Base-by-base conservation (phyloP, 2,329 filamentous ascomycete genomes). In the Ramularia endophylla region DNA sequence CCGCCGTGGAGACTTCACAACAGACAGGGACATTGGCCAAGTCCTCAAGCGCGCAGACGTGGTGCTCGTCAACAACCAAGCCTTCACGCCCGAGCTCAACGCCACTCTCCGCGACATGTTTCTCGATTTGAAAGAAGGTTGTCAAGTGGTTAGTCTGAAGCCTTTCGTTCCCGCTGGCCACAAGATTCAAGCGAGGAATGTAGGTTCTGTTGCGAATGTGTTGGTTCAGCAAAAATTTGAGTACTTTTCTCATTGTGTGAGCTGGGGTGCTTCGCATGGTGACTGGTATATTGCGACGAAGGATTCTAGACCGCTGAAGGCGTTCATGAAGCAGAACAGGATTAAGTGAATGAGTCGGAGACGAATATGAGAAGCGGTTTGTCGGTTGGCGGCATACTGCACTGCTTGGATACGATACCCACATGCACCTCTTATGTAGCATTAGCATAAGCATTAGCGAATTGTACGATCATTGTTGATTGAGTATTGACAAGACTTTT, bases 51-150 rank as follows among this genome's bases (percentile, higher is more conserved):
- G 82, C 40, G 90, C 92, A 2, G 92, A 98, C 61, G 89, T 97
- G n/a, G 79, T 98, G 13, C 76, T 98, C 18, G 90, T 97, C 56
- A 98, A 98, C 71, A 98, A 98, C 67, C 89, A 97, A 66, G 92
- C 88, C 2, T 98, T 98, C 65, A 89, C 83, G 5, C 83, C 89
- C 11, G 75, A 83, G 54, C 77, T 95, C 41, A 98, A 97, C 65
- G 83, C 87, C 58, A 78, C 80, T 47, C 72, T 98, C 33, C 79
- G 90, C 52, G 80, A 87, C 55, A 87, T 94, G 70, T 97, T 98
- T 58, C 70, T 98, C 46, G 92, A 98, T 58, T 71, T 97, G 48
- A 97, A 95, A 66, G 76, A 85, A 40, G 90, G 90, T 2, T 89
- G 85, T 65, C 84, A 85, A 63, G 85, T 98, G 42, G 83, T 97